Evolutionary conservation across 768 basidiomycete species (phyloP), one percentile per base, ranked within the genome.

Genomic region (Russula emetica): DNA sequence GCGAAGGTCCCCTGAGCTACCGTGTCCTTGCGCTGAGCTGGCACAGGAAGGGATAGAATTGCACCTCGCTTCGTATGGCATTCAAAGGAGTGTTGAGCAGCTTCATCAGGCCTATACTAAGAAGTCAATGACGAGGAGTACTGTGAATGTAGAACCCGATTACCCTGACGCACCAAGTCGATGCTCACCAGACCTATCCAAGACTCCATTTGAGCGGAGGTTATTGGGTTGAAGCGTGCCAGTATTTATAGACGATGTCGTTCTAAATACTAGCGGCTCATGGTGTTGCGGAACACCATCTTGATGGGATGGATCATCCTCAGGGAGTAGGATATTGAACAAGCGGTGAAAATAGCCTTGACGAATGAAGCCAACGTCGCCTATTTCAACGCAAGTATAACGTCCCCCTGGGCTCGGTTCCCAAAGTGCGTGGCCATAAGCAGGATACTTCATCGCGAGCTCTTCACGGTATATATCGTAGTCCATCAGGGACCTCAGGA

Each of bases 381-480:
- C 55, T 7, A 55, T 20, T 42, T 55, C 36, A 10, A 55, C 55
- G 1, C 26, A 16, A 11, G 38, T 16, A 55, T 55, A 55, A 40
- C 22, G 36, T 9, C 36, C 54, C 38, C 22, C 36, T 18, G 55
- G 38, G 38, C 28, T 44, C 5, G 55, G 40, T 20, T 56, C 18
- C 55, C 40, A 56, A 5, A 44, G 55, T 18, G 55, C 55, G 9
- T 56, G 55, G 16, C 55, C 55, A 44, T 56, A 56, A n/a, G 22
- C 40, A n/a, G 40, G 55, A 44, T 56, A 56, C 26, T 56, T 56
- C 5, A 42, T 24, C 4, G 28, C 55, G n/a, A 56, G 55, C 11
- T 44, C 40, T 56, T 56, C 55, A 26, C 40, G 55, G 28, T 44
- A 56, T 3, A 56, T 56, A 44, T 56, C 40, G n/a, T 56, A 56